Evolutionary conservation across 176 grass and related monocot genomes (phyloP).

Genomic region (Calamus simplicifolius): DNA sequence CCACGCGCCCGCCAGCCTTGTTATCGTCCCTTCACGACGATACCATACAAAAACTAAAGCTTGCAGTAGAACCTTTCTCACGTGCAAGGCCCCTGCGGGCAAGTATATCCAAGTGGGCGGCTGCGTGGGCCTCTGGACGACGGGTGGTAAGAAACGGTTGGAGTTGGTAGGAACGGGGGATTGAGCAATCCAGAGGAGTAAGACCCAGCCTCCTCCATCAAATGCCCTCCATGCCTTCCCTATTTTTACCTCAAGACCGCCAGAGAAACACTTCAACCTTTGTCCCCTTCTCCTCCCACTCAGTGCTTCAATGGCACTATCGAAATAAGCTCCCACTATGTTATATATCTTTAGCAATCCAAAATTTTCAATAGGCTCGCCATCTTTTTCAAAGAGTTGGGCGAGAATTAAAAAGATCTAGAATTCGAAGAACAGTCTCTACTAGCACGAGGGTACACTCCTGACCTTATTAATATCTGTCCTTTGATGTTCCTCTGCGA

Average conservation of each 20-base stretch:
- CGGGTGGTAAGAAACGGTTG: constrained; percentile 32
- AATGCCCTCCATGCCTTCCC: background rate
- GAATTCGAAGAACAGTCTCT: too few relatives aligned
- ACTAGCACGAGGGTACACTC: background rate
- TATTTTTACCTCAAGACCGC: constrained; percentile 4
- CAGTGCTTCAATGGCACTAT: background rate
- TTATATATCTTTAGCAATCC: background rate
- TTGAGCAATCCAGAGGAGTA: background rate
- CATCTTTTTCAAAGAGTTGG: constrained; percentile 8
- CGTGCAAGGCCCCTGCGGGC: background rate
- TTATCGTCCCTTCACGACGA: too few relatives aligned
- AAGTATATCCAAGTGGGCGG: background rate
- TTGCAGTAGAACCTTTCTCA: too few relatives aligned
- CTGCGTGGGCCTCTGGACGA: too few relatives aligned
- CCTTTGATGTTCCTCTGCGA: background rate
- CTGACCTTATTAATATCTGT: background rate
- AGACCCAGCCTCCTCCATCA: background rate
- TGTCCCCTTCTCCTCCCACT: background rate
- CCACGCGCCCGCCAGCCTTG: too few relatives aligned
- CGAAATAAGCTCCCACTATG: background rate
- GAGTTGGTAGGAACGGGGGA: constrained; percentile 30
- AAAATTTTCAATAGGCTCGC: background rate
- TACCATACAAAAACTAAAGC: too few relatives aligned
- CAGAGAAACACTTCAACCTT: constrained; percentile 13
- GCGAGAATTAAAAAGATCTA: background rate